phyloP scores from a whole-genome alignment of 2,329 filamentous ascomycete genomes.

The Venturia oleaginea region DNA sequence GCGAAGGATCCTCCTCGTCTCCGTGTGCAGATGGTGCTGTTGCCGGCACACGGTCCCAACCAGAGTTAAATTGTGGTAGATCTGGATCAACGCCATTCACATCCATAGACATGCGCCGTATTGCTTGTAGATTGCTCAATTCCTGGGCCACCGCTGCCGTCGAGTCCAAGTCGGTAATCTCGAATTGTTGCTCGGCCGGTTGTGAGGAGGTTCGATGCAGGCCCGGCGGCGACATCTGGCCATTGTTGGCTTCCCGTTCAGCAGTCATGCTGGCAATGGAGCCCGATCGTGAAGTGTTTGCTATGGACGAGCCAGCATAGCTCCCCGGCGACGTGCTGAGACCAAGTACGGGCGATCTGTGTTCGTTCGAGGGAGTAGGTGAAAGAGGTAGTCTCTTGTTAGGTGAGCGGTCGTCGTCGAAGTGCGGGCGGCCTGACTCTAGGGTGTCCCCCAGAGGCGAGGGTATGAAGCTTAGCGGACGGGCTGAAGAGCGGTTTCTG shows the following conservation, averaged over 20 bases:
- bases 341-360: neutral
- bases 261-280: constrained; percentile 14
- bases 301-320: constrained; percentile 1
- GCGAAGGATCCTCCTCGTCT: constrained; percentile 77
- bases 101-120: constrained; percentile 92
- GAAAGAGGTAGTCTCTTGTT: neutral
- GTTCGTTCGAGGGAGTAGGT: neutral
- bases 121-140: constrained; percentile 81
- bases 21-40: constrained; percentile 58
- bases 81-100: constrained; percentile 64
- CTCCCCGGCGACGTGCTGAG: neutral
- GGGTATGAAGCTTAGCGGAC: constrained; percentile 14
- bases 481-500: constrained; percentile 63
- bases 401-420: neutral
- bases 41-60: constrained; percentile 48
- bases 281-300: constrained; percentile 9
- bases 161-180: constrained; percentile 63
- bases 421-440: neutral
- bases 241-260: constrained; percentile 19
- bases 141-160: constrained; percentile 87
- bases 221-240: constrained; percentile 28
- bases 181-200: constrained; percentile 9
- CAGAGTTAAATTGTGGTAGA: constrained; percentile 60
- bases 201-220: constrained; percentile 20
- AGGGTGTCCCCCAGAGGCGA: constrained; percentile 13